phyloP scores from a whole-genome alignment of 306 rosid genomes.

The Amphicarpaea edgeworthii region DNA sequence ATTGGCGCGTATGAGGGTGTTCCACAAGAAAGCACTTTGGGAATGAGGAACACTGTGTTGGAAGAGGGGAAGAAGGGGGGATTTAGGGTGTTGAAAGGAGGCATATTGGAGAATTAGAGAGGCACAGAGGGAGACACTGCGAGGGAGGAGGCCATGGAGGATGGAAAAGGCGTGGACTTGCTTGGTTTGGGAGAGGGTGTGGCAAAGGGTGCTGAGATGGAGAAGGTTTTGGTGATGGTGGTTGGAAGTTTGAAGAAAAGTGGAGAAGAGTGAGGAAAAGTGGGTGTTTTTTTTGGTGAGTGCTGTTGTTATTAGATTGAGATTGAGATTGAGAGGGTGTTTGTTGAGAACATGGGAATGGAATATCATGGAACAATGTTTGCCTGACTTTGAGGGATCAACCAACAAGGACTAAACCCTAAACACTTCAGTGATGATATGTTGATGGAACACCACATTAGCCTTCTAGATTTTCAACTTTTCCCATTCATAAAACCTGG shows the following conservation, averaged over 20 bases:
- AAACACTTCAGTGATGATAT: too few relatives aligned
- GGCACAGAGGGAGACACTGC: conserved; percentile 74
- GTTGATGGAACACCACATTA: too few relatives aligned
- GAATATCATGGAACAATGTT: conserved; percentile 43
- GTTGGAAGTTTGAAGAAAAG: conserved; percentile 17
- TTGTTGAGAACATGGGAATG: conserved; percentile 46
- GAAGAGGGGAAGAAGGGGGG: conserved; percentile 62
- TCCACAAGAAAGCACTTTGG: conserved; percentile 76
- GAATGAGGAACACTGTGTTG: conserved; percentile 54
- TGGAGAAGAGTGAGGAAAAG: conserved; percentile 28
- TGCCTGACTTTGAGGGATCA: not conserved
- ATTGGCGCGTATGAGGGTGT: conserved; percentile 75
- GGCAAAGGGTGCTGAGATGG: conserved; percentile 42
- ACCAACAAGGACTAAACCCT: not conserved
- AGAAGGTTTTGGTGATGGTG: conserved; percentile 66
- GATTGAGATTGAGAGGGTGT: conserved; percentile 28
- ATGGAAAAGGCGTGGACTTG: conserved; percentile 75
- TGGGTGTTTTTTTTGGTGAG: conserved; percentile 27
- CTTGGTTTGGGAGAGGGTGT: conserved; percentile 64
- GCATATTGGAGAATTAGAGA: conserved; percentile 82
- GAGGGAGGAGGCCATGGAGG: conserved; percentile 68
- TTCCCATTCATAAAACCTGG: too few relatives aligned
- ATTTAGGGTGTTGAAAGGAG: conserved; percentile 49
- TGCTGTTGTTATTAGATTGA: too few relatives aligned
- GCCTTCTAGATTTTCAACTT: too few relatives aligned